Evolutionary conservation across 768 basidiomycete species (phyloP).

Genomic region (Filobasidium wieringae): DNA sequence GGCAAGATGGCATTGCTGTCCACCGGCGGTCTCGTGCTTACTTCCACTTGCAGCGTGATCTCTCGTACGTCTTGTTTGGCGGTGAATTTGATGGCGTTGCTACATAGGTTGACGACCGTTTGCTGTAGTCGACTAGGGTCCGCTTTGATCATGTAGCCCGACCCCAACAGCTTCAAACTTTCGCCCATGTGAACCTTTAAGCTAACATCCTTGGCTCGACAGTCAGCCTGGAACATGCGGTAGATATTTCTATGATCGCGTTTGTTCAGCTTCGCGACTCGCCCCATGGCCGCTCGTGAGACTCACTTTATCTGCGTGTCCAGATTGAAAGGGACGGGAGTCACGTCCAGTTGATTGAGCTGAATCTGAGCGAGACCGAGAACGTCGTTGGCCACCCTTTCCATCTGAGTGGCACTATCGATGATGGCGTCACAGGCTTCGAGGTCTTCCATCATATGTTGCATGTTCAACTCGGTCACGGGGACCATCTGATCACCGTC

Average conservation of each 20-base stretch:
- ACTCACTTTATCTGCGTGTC: conserved; percentile 1
- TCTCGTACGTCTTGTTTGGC: not conserved
- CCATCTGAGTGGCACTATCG: conserved; percentile 12
- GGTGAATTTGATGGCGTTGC: conserved; percentile 11
- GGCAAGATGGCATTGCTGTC: not conserved
- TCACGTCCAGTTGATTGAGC: conserved; percentile 12
- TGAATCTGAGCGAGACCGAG: conserved; percentile 15
- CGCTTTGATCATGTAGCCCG: not conserved
- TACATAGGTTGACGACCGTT: conserved; percentile 8
- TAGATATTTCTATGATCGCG: conserved; percentile 2
- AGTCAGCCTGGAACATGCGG: conserved; percentile 15
- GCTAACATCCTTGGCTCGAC: not conserved
- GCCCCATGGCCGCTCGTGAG: too few species aligned
- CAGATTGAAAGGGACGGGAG: conserved; percentile 8
- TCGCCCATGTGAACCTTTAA: conserved; percentile 1
- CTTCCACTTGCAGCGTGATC: not conserved
- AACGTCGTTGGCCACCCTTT: conserved; percentile 12
- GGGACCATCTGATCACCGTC: not conserved
- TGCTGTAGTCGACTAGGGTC: conserved; percentile 12
- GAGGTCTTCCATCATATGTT: conserved; percentile 10
- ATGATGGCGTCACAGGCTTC: conserved; percentile 16
- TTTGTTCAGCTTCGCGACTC: too few species aligned
- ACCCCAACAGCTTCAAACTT: not conserved
- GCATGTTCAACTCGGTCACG: not conserved
- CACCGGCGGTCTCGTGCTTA: not conserved